Evolutionary conservation across 2,329 filamentous ascomycete genomes (phyloP), one percentile per base, ranked within the genome.

Genomic region (Penicillium sp.): DNA sequence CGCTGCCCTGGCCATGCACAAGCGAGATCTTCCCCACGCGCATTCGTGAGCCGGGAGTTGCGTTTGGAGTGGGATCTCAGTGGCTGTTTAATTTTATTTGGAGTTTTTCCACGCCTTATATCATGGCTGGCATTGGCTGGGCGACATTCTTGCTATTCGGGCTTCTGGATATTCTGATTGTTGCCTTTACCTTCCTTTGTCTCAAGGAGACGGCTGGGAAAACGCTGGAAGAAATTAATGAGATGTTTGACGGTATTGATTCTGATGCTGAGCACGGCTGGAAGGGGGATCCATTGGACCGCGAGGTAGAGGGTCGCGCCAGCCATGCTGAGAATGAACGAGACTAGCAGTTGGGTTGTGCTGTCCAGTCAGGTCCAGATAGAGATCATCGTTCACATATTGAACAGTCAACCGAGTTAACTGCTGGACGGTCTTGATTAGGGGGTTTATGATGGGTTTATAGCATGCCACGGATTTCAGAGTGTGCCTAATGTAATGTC

Each of bases 141-240:
- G 67, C 81, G 73, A 75, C 78, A 71, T 54, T 84, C 75, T 39
- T 77, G 62, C 62, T 79, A 59, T 75, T 80, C 62, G 78, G 75
- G 4, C 60, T 73, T 17, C 76, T 81, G 11, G 82, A 82, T 63
- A 62, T 81, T 3, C 14, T 79, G 3, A 82, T 81, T 37, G 71
- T 80, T 2, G 52, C 78, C 0, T 87, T 84, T 78, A 81, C 82
- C 0, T 83, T 76, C 60, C 83, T 82, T 66, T 81, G 79, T 17
- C 74, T 84, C 5, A 83, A 83, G 4, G 85, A 87, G 74, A 83
- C 84, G 15, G 81, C 79, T 58, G 83, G 79, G 6, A 78, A 82
- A 39, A 83, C 82, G 0, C 82, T 83, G 54, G 82, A 80, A 39
- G 84, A 87, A 71, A 76, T 87, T 1, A 84, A 86, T 54, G 71